These are phyloP conservation scores for Neurospora discreta DNA, from an alignment of 495 filamentous ascomycete genomes.

Conservation along the genomic window DNA sequence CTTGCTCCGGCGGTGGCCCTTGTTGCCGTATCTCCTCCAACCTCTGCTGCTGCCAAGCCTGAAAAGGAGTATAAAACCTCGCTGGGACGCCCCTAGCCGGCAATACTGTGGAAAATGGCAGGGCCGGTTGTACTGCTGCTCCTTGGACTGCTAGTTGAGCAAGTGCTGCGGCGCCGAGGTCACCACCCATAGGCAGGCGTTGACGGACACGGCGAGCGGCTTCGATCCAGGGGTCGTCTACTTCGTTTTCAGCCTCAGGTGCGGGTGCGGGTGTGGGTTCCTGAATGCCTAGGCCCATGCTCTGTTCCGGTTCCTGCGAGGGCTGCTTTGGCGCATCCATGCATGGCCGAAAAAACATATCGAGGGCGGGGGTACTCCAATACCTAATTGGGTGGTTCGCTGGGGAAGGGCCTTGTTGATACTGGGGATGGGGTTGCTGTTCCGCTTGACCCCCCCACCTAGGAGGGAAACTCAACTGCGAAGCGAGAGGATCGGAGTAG, in stretches of 20 bases:
- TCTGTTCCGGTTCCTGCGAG: background rate
- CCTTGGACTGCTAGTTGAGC: background rate
- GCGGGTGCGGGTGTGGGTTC: background rate
- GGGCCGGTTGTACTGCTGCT: background rate
- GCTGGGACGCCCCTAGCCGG: background rate
- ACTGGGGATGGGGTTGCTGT: background rate
- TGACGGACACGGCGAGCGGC: background rate
- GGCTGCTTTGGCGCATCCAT: background rate
- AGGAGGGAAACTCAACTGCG: conserved; percentile 7
- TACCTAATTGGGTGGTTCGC: background rate
- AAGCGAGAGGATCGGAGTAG: conserved; percentile 5
- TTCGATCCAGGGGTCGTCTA: background rate
- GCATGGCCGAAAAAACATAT: background rate
- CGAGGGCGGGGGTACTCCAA: background rate
- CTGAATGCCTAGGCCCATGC: background rate
- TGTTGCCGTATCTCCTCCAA: background rate
- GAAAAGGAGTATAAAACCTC: background rate
- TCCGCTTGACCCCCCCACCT: background rate
- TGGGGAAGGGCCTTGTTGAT: background rate
- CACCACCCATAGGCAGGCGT: background rate
- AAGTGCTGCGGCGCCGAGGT: background rate
- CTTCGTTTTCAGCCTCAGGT: background rate
- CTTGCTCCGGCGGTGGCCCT: background rate
- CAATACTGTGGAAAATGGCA: background rate
- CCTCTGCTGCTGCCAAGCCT: background rate